Base-by-base conservation (phyloP, 805 yeast genomes). In the Peterozyma toletana region DNA sequence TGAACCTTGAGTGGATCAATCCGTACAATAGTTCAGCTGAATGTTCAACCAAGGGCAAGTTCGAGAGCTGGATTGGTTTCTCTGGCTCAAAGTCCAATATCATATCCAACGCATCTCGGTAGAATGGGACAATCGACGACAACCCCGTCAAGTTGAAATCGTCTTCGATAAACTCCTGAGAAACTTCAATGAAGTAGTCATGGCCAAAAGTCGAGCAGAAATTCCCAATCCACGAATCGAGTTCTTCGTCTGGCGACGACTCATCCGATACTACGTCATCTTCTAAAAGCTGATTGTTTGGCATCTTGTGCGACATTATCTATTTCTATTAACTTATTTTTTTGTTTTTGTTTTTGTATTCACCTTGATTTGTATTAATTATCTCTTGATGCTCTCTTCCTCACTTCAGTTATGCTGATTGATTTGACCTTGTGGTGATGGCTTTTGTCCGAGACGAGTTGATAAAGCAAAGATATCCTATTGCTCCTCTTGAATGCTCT, bases 101-200 rank as follows among this genome's bases (percentile, higher is more conserved):
- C 53, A 91, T 75, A 63, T 91, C 96, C 49, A 91, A 67, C 1
- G 98, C 96, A 57, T 89, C 96, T 56, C 91, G 70, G 62, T 90
- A 93, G 59, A 82, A 86, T 3, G 97, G 96, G 9, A 93, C 96
- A 46, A 86, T 79, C 51, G 82, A 75, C 30, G 84, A 73, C 42
- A 93, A 71, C 1, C 98, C 97, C 1, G 98, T 90, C 55, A 93
- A 72, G 59, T 93, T 93, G 72, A 93, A 93, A 53, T 93, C 98
- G 63, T 93, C 99, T 55, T 90, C 97, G 48, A 93, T 87, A 62
- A 89, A 93, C 40, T 88, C 96, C 39, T 86, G 88, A 1, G 89
- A 75, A 5, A 93, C 96, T 53, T 90, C 95, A 37, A 90, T 95
- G 62, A 89, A 89, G 60, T 82, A 91, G 58, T 93, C 95, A 59